Evolutionary conservation across 192 early-diverging fungal species (phyloP), one percentile per base, ranked within the genome.

Genomic region (Phlyctochytrium arcticum): DNA sequence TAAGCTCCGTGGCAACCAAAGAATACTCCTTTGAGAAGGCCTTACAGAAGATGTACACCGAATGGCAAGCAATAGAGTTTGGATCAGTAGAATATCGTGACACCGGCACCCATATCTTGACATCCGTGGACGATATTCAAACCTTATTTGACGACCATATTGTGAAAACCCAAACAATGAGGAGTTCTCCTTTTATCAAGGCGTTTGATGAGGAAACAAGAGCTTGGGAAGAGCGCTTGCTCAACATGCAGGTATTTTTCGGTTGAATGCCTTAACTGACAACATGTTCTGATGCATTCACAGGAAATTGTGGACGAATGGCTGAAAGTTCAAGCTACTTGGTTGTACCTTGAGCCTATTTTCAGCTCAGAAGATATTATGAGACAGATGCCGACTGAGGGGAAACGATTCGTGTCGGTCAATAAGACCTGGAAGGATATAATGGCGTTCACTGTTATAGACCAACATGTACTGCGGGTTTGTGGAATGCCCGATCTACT

Each of bases 21-120:
- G 83, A 85, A 60, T 84, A 75, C 61, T 84, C 83, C 48, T 85
- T 85, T 62, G 83, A 85, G 54, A 85, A 85, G 60, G 83, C 81
- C 4, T 63, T 85, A 15, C 81, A 85, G 46, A 85, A 85, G 56
- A 85, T 85, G 83, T 83, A 83, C 56, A 36, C 61, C 10, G 83
- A 85, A 60, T 85, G 83, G 83, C 73, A 85, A 48, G 73, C 68
- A 9, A 69, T 85, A 15, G 77, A 81, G 65, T 72, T 85, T 31
- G 74, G 61, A 24, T 77, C 80, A 3, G 33, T 85, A 29, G 77
- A 81, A 31, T 85, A 85, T 65, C 57, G 83, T 21, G 83, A 85
- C 49, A 84, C 83, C 44, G 83, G 83, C 6, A 84, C 80, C 8
- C 81, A 85, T 59, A 85, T 85, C 57, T 53, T 85, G 9, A 55